phyloP scores from a whole-genome alignment of 1,284 basidiomycete species.

The Singerocomus inundabilis region DNA sequence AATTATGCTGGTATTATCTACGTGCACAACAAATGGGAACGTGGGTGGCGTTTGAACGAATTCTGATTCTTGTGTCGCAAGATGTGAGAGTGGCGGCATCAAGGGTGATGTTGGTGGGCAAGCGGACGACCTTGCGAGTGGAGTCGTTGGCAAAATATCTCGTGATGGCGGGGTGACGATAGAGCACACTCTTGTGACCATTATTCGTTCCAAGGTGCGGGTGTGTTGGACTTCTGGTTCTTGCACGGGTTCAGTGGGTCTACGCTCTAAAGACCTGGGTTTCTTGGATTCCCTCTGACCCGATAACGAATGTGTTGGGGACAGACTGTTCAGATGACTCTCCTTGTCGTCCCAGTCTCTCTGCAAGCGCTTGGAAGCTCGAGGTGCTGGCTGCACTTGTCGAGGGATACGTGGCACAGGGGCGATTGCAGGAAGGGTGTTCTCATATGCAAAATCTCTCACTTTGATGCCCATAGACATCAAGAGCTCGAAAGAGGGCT shows the following conservation, averaged over 20 bases:
- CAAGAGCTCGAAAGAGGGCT: slow-evolving; percentile 41
- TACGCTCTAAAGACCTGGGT: slow-evolving; percentile 39
- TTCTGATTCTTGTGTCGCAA: slow-evolving; percentile 45
- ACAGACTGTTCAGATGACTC: slow-evolving; percentile 10
- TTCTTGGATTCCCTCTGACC: slow-evolving; percentile 24
- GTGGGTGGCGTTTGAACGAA: slow-evolving; percentile 49
- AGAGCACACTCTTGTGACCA: slow-evolving; percentile 19
- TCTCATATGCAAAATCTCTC: slow-evolving; percentile 71
- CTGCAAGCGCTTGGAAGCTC: slow-evolving; percentile 39
- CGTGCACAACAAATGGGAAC: slow-evolving; percentile 51
- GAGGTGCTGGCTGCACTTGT: slow-evolving; percentile 45
- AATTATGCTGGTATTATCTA: slow-evolving; percentile 34
- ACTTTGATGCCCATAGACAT: slow-evolving; percentile 57
- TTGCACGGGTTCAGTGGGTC: slow-evolving; percentile 49
- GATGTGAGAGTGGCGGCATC: slow-evolving; percentile 23
- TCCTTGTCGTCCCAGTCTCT: slow-evolving; percentile 31
- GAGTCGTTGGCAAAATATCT: slow-evolving; percentile 2
- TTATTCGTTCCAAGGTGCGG: slow-evolving; percentile 21
- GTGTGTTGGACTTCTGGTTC: slow-evolving; percentile 17
- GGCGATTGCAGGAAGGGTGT: slow-evolving; percentile 55
- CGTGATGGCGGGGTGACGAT: slow-evolving; percentile 9
- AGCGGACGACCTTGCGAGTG: slow-evolving; percentile 11
- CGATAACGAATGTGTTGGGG: slow-evolving; percentile 8
- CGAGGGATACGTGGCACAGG: slow-evolving; percentile 42
- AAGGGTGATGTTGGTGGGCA: slow-evolving; percentile 27